Evolutionary conservation across 106 monocot species (phyloP), one percentile per base, ranked within the genome.

Genomic region (Iris macrosiphon): DNA sequence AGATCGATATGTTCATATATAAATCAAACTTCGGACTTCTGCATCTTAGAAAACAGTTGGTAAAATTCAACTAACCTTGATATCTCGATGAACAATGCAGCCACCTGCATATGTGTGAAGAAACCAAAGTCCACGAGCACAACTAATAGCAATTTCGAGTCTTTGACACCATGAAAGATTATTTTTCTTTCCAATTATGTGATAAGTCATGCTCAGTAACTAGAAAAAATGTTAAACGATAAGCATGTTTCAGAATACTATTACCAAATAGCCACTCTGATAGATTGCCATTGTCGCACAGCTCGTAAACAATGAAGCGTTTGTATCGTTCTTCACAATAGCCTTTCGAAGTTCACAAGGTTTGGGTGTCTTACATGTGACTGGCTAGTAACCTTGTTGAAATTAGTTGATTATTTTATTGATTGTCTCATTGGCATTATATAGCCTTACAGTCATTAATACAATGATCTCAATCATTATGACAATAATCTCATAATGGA

Each of bases 71-170:
- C 50, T 17, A 58, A 81, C 81, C 81, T 82, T 82, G 27, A 82
- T 64, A 60, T 82, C 76, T 55, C 81, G 70, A 27, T 76, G 81
- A 62, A 82, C 81, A 50, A 82, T 82, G 72, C 81, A 82, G 16
- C 81, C 81, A 26, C 49, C 72, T 13, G 68, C 40, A 72, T 76
- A 72, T 53, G 76, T 72, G 65, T 76, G 76, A 40, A 82, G 81
- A 55, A 72, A 82, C 68, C 62, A 52, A 52, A 82, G 71, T n/a
- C 76, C 76, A 30, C 81, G 76, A 56, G 81, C 72, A 41, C 81
- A 59, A 9, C 64, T 72, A 8, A 82, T 38, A 4, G 72, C 62
- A 37, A 82, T 65, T 48, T 64, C 60, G 46, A 82, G 64, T 38
- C 72, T 70, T 30, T 75, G 64, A 38, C 57, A 38, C 80, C 80